phyloP scores from a whole-genome alignment of 2,329 filamentous ascomycete species.

The Pleurostoma richardsiae region DNA sequence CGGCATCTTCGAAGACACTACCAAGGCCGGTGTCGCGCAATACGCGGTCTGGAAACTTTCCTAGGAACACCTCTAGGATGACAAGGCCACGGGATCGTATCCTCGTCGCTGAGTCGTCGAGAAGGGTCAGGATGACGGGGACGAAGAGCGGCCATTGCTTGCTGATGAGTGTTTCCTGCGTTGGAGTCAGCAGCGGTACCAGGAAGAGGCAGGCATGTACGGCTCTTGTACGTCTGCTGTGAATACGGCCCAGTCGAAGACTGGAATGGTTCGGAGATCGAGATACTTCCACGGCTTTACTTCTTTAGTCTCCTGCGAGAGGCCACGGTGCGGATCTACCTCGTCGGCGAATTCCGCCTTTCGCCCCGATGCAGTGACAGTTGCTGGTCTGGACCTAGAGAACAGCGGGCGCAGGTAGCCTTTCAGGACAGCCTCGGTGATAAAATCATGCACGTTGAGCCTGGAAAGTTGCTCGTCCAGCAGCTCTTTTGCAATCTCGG shows the following conservation, averaged over 20 bases:
- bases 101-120: slow-evolving; percentile 55
- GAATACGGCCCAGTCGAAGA: slow-evolving; percentile 57
- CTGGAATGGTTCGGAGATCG: slow-evolving; percentile 42
- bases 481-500: slow-evolving; percentile 22
- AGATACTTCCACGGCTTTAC: slow-evolving; percentile 59
- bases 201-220: not conserved
- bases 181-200: not conserved
- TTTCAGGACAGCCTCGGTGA: slow-evolving; percentile 54
- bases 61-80: slow-evolving; percentile 50
- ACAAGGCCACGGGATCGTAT: slow-evolving; percentile 52
- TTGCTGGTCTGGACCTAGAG: slow-evolving; percentile 44
- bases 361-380: slow-evolving; percentile 52
- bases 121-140: slow-evolving; percentile 63
- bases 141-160: slow-evolving; percentile 63
- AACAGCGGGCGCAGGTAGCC: slow-evolving; percentile 65
- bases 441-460: slow-evolving; percentile 25
- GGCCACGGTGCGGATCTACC: slow-evolving; percentile 26
- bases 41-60: slow-evolving; percentile 43
- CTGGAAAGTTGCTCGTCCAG: slow-evolving; percentile 19
- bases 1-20: slow-evolving; percentile 61
- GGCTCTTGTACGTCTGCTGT: slow-evolving; percentile 39
- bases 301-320: slow-evolving; percentile 29
- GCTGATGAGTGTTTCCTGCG: slow-evolving; percentile 37
- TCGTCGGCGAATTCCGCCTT: slow-evolving; percentile 41
- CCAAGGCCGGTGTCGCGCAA: slow-evolving; percentile 60